phyloP scores from a whole-genome alignment of 352 stramenopile genomes.

The Globisporangium paroecandrum region DNA sequence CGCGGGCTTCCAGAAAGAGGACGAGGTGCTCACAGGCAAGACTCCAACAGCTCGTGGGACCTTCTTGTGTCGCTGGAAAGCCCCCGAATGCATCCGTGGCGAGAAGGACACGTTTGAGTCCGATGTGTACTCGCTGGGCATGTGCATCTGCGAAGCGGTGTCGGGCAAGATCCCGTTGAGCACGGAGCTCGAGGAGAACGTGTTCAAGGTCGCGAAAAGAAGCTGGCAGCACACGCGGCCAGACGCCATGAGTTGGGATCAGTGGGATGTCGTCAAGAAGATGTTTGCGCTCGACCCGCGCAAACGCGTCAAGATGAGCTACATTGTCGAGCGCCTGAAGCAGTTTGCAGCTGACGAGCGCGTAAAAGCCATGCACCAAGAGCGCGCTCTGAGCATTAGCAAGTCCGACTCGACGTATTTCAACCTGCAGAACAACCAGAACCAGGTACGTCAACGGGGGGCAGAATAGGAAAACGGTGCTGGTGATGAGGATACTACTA shows the following conservation, averaged over 20 bases:
- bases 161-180: conserved; percentile 23
- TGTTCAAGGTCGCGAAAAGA: not conserved
- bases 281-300: conserved; percentile 7
- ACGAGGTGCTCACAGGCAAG: not conserved
- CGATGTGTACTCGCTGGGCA: conserved; percentile 32
- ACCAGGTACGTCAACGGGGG: not conserved
- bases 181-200: not conserved
- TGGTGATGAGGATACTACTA: not conserved
- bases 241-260: not conserved
- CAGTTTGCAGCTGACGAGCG: conserved; percentile 8
- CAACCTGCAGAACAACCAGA: not conserved
- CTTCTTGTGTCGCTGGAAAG: conserved; percentile 24
- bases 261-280: conserved; percentile 11
- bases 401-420: not conserved
- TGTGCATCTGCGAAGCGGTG: conserved; percentile 34
- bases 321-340: conserved; percentile 12
- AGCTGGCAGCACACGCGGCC: not conserved
- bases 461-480: not conserved
- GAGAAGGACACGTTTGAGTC: conserved; percentile 21
- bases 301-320: conserved; percentile 12
- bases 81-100: conserved; percentile 27
- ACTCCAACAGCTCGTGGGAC: not conserved
- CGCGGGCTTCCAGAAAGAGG: conserved; percentile 2
- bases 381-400: not conserved
- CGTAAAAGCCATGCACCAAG: not conserved